phyloP scores from a whole-genome alignment of 176 grass and related monocot species.

The Alopecurus myosuroides region DNA sequence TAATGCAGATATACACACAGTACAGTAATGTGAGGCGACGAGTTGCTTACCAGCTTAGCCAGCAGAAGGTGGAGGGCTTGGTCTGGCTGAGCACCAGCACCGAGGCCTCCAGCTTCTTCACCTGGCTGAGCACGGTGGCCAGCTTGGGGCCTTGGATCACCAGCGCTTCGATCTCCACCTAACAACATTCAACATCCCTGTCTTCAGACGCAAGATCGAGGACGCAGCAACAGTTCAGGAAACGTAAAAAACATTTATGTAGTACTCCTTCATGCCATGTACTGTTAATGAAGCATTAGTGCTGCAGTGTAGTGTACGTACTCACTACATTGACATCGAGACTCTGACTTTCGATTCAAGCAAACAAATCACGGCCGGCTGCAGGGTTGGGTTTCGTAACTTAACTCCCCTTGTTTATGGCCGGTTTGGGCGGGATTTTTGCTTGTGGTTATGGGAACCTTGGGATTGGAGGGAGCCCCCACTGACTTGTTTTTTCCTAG shows the following conservation, averaged over 20 bases:
- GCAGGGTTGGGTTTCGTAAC: not conserved
- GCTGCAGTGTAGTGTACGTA: not conserved
- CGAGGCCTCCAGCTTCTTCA: conserved; percentile 79
- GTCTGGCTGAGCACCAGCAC: conserved; percentile 68
- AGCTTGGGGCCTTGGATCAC: conserved; percentile 80
- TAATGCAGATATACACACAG: conserved; percentile 1
- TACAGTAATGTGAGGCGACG: not conserved
- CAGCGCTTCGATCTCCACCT: conserved; percentile 82
- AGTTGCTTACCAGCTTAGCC: conserved; percentile 50
- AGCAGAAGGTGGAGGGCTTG: conserved; percentile 53
- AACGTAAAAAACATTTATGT: conserved; percentile 1
- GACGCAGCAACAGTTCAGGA: conserved; percentile 27
- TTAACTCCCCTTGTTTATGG: not conserved
- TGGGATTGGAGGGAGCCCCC: not conserved
- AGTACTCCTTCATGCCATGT: too few relatives aligned
- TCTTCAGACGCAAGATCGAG: conserved; percentile 2
- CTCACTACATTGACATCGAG: conserved; percentile 4
- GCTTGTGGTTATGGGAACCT: not conserved
- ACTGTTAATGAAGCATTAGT: too few relatives aligned
- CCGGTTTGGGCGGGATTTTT: conserved; percentile 13
- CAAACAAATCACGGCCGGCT: not conserved
- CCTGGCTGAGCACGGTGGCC: conserved; percentile 65
- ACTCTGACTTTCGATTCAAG: conserved; percentile 28
- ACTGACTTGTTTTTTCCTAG: not conserved
- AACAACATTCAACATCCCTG: conserved; percentile 26